Base-by-base conservation (phyloP, 768 basidiomycete genomes). In the Pleurotus citrinopileatus region DNA sequence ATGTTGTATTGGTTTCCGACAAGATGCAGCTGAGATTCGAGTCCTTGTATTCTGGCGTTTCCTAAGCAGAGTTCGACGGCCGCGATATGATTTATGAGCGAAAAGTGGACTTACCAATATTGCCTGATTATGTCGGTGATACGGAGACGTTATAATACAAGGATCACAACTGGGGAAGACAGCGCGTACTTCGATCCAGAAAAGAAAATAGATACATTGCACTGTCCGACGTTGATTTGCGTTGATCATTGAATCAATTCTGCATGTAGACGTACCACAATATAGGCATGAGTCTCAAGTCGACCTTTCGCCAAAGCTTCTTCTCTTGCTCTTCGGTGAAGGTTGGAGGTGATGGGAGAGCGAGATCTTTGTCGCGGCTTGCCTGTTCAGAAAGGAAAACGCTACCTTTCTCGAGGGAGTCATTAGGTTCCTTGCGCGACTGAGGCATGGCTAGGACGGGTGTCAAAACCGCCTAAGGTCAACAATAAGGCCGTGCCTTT, bases 21-120 rank as follows among this genome's bases (percentile, higher is more conserved):
- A 37, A 89, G 73, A 29, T 79, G 20, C 1, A 90, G 72, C 59
- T 89, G 74, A 0, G 67, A 77, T 13, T 65, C 61, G 2, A 91
- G 66, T 2, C 89, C 89, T 59, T 84, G 82, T 1, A 89, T 66
- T 56, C 77, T 82, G 1, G 87, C 87, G 60, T 89, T 88, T 32
- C 84, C 86, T 72, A 67, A 40, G 44, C 61, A 61, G 40, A 29
- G 37, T 19, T 25, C 53, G 17, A 12, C 57, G 52, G n/a, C 32
- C 10, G 32, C 32, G 9, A n/a, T 32, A 22, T 4, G 10, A 23
- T 20, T 1, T 8, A 10, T 12, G 32, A 19, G 19, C 47, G 22
- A 15, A 25, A 13, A 32, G 25, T 9, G 22, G 51, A 59, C 68
- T 25, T 57, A 80, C 83, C 82, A 28, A 84, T 83, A 55, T 84